Base-by-base conservation (phyloP, 2,329 filamentous ascomycete genomes). In the Penicillium paneum region DNA sequence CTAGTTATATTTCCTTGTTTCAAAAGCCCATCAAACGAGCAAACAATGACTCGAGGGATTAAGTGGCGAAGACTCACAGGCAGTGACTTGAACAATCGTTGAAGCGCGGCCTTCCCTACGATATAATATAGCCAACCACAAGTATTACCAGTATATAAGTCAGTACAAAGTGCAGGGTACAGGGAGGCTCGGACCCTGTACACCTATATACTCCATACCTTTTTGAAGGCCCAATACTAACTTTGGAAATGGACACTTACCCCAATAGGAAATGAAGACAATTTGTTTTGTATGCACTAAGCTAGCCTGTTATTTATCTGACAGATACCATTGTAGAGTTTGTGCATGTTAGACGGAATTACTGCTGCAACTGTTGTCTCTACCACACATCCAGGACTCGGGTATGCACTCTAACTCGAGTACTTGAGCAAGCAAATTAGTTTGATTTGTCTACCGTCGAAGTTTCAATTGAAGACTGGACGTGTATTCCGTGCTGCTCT, bases 381-480 rank as follows among this genome's bases (percentile, higher is more conserved):
- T 28, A 26, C 6, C 17, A 39, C 12, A 29, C 19, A 38, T 28
- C 12, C 24, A n/a, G 21, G 12, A 7, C 19, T 44, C 15, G 8
- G 17, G 4, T 1, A 32, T 8, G 19, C 10, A 34, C 29, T 10
- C 15, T 5, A 15, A 24, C 2, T 24, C 1, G 10, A 44, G 29
- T 21, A 21, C 12, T 8, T 12, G 5, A 2, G 17, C 13, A n/a
- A 21, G 8, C 6, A 34, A 11, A 8, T 21, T 32, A 24, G 15
- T 10, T 2, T 19, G 21, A 29, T 52, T 47, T 19, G 10, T 32
- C 46, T 34, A 44, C 34, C 55, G 54, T 56, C 49, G 12, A 42
- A 45, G 53, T 64, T 64, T 24, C 58, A 63, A 64, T 48, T 47
- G 53, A 21, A 55, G 39, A 52, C 55, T 40, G 31, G 10, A 41